Evolutionary conservation across 1,139 yeast genomes (phyloP).

Genomic region (Hyphopichia wangnamkhiaoensis): DNA sequence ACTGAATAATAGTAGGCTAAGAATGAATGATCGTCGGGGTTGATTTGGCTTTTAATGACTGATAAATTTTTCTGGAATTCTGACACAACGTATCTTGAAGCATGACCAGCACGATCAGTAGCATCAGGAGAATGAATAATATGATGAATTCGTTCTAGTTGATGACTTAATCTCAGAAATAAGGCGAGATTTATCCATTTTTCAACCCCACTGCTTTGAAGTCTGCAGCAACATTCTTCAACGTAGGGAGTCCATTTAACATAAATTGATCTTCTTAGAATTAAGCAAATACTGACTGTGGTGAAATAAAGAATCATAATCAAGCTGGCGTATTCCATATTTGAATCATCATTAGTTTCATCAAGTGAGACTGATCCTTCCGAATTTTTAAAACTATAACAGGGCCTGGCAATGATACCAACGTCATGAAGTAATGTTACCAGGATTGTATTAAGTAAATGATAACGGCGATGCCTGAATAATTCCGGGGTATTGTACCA

Average conservation of each 20-base stretch:
- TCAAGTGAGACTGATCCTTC: constrained; percentile 32
- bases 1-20: constrained; percentile 62
- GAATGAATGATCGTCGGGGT: constrained; percentile 38
- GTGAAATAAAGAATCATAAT: constrained; percentile 50
- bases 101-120: constrained; percentile 21
- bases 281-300: constrained; percentile 54
- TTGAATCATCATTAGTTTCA: constrained; percentile 15
- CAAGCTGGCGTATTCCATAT: constrained; percentile 42
- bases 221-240: constrained; percentile 57
- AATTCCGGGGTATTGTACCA: constrained; percentile 89
- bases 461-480: constrained; percentile 76
- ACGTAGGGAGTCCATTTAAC: constrained; percentile 63
- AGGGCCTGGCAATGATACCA: constrained; percentile 62
- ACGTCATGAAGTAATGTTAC: constrained; percentile 74
- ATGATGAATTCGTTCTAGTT: constrained; percentile 64
- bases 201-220: constrained; percentile 39
- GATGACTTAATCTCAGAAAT: constrained; percentile 59
- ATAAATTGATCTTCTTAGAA: constrained; percentile 51
- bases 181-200: constrained; percentile 48
- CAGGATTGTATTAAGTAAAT: constrained; percentile 64
- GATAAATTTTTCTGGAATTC: constrained; percentile 47
- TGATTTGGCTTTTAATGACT: constrained; percentile 35
- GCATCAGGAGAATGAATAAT: constrained; percentile 44
- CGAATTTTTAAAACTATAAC: constrained; percentile 32
- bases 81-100: constrained; percentile 32